These are phyloP conservation scores for Termitomyces eurrhizus DNA, from an alignment of 768 basidiomycete species.

Conservation along the genomic window DNA sequence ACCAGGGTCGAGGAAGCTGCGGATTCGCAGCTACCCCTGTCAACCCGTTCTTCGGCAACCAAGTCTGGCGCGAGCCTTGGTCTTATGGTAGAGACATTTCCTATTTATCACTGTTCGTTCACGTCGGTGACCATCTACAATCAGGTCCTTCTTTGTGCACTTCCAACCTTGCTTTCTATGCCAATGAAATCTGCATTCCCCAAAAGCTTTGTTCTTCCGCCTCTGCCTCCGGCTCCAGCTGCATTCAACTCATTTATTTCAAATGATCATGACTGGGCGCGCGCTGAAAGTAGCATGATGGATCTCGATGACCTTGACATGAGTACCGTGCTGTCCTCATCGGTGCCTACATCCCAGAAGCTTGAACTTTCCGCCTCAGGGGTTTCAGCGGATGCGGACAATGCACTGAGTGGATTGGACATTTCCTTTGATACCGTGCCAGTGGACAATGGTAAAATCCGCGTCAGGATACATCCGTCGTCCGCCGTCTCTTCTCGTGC, in stretches of 20 bases:
- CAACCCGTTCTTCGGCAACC: constrained; percentile 36
- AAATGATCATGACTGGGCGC: constrained; percentile 55
- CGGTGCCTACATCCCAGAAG: constrained; percentile 36
- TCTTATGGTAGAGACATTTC: constrained; percentile 56
- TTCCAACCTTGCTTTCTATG: constrained; percentile 71
- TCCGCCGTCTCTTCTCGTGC: constrained; percentile 42
- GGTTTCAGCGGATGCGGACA: constrained; percentile 32
- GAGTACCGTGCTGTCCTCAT: constrained; percentile 25
- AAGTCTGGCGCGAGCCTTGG: constrained; percentile 64
- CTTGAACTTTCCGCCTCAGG: constrained; percentile 59
- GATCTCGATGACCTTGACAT: constrained; percentile 42
- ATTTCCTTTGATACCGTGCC: constrained; percentile 71
- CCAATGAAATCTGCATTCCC: constrained; percentile 53
- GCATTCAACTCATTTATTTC: constrained; percentile 43
- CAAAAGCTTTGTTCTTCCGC: constrained; percentile 49
- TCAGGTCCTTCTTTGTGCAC: constrained; percentile 74
- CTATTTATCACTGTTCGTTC: constrained; percentile 3
- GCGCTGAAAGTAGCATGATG: constrained; percentile 38
- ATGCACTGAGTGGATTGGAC: constrained; percentile 54
- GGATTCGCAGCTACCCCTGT: constrained; percentile 47
- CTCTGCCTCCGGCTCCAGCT: constrained; percentile 39
- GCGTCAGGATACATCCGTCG: constrained; percentile 66
- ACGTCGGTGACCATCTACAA: constrained; percentile 20
- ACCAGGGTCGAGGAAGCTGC: constrained; percentile 64
- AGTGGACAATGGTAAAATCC: constrained; percentile 65